Base-by-base conservation (phyloP, 768 basidiomycete genomes). In the Lentinus brumalis region DNA sequence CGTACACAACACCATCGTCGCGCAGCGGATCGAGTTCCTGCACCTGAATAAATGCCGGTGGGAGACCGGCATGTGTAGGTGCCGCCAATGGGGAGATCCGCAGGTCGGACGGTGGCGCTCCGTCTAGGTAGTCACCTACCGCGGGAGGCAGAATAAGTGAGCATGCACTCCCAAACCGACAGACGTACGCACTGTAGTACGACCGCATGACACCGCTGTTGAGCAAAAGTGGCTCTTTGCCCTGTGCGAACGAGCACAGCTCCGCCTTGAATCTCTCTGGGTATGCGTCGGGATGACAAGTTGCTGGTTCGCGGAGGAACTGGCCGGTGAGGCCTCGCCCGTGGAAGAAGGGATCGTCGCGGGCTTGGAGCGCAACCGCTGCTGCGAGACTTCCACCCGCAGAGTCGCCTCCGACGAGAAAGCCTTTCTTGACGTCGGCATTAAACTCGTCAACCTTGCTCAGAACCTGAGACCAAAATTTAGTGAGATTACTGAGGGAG, bases 1-100 rank as follows among this genome's bases (percentile, higher is more conserved):
- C 71, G 52, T 72, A 74, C 5, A 71, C 55, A 15, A 71, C 26
- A 3, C 63, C 72, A 39, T 74, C 73, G 51, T 74, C 73, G 32
- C 72, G 63, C 38, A 72, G 45, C 12, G 68, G 66, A 52, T 74
- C 72, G 9, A 59, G 40, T 3, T 69, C 71, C 49, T 51, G 41
- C 14, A 68, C 60, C 41, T 72, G 72, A 15, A 73, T 59, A 53
- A 65, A 72, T 30, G 64, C 60, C 3, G 67, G 66, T 0, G 72
- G 62, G 6, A 73, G 54, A 8, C 61, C 67, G 16, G 42, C 53
- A 59, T 66, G 68, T 7, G 67, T 60, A 14, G 60, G 40, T 14
- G 59, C 60, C 1, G 71, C 60, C 4, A 73, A 56, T 12, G 71
- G 67, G 2, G 66, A 63, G 46, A 67, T 40, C 2, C 62, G 56